Evolutionary conservation across 2,329 filamentous ascomycete species (phyloP).

Genomic region (Stagonosporopsis vannaccii): DNA sequence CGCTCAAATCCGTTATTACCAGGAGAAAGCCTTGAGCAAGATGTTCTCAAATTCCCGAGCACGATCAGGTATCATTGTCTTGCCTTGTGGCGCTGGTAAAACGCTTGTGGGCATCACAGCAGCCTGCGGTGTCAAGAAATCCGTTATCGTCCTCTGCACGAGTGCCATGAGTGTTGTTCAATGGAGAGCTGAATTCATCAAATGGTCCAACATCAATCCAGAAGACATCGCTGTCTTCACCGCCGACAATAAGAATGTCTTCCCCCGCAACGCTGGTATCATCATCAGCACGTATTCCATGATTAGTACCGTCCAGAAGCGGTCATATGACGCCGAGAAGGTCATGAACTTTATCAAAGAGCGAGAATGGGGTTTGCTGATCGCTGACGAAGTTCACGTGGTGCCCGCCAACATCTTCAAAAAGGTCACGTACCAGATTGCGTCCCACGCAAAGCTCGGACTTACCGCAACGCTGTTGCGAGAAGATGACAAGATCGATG

Average conservation of each 20-base stretch:
- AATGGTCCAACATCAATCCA: slow-evolving; percentile 98
- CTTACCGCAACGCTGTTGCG: slow-evolving; percentile 91
- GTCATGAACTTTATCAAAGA: slow-evolving; percentile 94
- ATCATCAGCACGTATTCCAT: slow-evolving; percentile 98
- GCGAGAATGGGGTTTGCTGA: slow-evolving; percentile 96
- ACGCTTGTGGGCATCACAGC: slow-evolving; percentile 98
- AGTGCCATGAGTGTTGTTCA: slow-evolving; percentile 98
- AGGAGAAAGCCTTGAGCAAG: slow-evolving; percentile 96
- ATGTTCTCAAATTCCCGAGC: slow-evolving; percentile 99
- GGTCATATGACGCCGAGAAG: slow-evolving; percentile 91
- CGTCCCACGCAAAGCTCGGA: slow-evolving; percentile 93
- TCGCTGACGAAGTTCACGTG: slow-evolving; percentile 97
- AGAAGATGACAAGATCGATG: slow-evolving; percentile 98
- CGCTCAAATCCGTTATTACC: slow-evolving; percentile 90
- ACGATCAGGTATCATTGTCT: slow-evolving; percentile 95
- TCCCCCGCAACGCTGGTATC: slow-evolving; percentile 89
- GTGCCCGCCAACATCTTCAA: slow-evolving; percentile 96
- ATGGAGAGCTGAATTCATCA: slow-evolving; percentile 95
- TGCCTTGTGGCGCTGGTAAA: slow-evolving; percentile 96
- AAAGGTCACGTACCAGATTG: slow-evolving; percentile 90
- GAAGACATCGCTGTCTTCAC: slow-evolving; percentile 96
- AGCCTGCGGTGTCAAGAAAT: slow-evolving; percentile 97
- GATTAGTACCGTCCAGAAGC: slow-evolving; percentile 89
- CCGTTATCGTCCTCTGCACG: slow-evolving; percentile 92
- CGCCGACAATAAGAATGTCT: slow-evolving; percentile 85